Conservation (phyloP, 805 yeast species). For the Candida sanyiensis region DNA sequence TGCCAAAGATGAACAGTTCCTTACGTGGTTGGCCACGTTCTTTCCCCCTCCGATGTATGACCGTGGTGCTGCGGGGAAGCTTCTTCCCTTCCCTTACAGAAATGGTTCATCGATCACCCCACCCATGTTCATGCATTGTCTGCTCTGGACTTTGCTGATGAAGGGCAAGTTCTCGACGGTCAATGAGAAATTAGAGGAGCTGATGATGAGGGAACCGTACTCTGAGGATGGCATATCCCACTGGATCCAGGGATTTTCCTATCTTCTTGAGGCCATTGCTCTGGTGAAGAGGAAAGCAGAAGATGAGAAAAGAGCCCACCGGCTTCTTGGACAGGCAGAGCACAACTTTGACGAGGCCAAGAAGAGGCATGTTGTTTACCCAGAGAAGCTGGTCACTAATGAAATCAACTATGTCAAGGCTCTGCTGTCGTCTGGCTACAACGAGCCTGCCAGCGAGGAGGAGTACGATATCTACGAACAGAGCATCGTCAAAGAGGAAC, state of each 20-base stretch:
- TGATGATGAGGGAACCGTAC: slow-evolving; percentile 17
- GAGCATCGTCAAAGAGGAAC: slow-evolving; percentile 9
- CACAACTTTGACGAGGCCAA: slow-evolving; percentile 15
- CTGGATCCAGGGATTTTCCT: slow-evolving; percentile 23
- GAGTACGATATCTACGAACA: neutral
- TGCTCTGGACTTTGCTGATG: slow-evolving; percentile 21
- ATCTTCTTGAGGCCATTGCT: slow-evolving; percentile 17
- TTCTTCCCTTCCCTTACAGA: slow-evolving; percentile 13
- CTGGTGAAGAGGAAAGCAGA: slow-evolving; percentile 3
- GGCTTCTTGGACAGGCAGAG: slow-evolving; percentile 12
- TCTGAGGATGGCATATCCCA: slow-evolving; percentile 21
- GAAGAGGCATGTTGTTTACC: slow-evolving; percentile 11
- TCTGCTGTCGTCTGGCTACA: neutral
- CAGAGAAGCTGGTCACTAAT: slow-evolving; percentile 15
- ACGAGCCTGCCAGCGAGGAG: neutral
- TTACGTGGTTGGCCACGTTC: slow-evolving; percentile 19
- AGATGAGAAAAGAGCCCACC: slow-evolving; percentile 12
- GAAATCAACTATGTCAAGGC: slow-evolving; percentile 9
- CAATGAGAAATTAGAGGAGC: slow-evolving; percentile 18
- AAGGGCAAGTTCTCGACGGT: slow-evolving; percentile 16
- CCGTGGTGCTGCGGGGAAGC: neutral
- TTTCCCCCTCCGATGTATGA: slow-evolving; percentile 4
- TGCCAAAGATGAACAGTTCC: slow-evolving; percentile 23
- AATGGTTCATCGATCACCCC: slow-evolving; percentile 12
- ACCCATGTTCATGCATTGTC: slow-evolving; percentile 12